phyloP scores from a whole-genome alignment of 2,329 filamentous ascomycete species.

The Scedosporium boydii region DNA sequence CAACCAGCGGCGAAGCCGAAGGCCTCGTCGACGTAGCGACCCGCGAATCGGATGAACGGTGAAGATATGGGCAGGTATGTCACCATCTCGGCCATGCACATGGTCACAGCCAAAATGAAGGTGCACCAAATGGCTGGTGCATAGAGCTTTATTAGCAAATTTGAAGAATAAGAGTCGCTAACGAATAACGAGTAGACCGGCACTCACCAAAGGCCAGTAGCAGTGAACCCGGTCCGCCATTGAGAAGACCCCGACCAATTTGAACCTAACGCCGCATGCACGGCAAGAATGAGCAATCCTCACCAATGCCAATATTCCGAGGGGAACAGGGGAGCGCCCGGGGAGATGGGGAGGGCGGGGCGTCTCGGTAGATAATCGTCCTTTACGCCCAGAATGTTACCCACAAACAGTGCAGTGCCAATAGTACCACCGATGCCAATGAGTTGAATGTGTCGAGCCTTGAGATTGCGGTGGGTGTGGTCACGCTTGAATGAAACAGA shows the following conservation, averaged over 20 bases:
- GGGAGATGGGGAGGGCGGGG: not conserved
- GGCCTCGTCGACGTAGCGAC: conserved; percentile 65
- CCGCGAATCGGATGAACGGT: conserved; percentile 69
- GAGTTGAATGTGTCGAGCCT: conserved; percentile 47
- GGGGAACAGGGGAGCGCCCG: conserved; percentile 9
- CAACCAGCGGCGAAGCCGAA: conserved; percentile 65
- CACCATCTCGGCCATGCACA: conserved; percentile 65
- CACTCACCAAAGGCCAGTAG: conserved; percentile 41
- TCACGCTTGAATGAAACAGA: conserved; percentile 15
- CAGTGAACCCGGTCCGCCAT: conserved; percentile 49
- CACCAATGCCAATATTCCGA: conserved; percentile 1
- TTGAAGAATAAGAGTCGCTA: not conserved
- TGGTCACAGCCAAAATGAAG: conserved; percentile 50
- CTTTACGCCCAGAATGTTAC: conserved; percentile 7
- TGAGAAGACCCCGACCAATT: conserved; percentile 48
- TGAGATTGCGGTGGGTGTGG: conserved; percentile 41
- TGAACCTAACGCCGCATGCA: conserved; percentile 24
- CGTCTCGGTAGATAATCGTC: not conserved
- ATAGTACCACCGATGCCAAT: conserved; percentile 58
- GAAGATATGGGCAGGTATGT: conserved; percentile 68
- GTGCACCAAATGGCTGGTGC: conserved; percentile 42
- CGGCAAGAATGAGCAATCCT: no score
- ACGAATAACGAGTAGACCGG: not conserved
- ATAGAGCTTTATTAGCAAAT: conserved; percentile 9
- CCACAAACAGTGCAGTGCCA: conserved; percentile 49